Evolutionary conservation across 225 moss, liverwort and hornwort species (phyloP).

Genomic region (Thuidium tamariscinum): DNA sequence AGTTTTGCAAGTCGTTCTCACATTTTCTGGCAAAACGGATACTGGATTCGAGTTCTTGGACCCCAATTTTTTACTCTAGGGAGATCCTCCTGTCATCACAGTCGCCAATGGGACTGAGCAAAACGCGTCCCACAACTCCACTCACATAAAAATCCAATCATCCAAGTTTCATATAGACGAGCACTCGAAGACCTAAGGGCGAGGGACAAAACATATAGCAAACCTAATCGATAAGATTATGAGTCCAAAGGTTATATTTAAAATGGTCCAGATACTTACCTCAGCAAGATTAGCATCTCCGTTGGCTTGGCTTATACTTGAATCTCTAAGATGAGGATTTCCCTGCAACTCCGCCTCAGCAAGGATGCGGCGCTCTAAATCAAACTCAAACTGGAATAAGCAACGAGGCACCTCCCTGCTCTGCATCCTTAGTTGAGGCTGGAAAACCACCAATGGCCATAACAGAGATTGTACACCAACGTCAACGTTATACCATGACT

Average conservation of each 20-base stretch:
- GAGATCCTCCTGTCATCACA: constrained; percentile 18
- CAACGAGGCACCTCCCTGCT: constrained; percentile 83
- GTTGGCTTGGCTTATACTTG: constrained; percentile 33
- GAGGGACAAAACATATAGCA: not conserved
- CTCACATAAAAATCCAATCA: not conserved
- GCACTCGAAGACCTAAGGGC: not conserved
- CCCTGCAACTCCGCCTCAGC: constrained; percentile 67
- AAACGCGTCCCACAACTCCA: not conserved
- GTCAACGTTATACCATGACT: not conserved
- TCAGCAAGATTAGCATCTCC: constrained; percentile 39
- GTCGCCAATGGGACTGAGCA: constrained; percentile 19
- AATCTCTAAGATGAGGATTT: constrained; percentile 26
- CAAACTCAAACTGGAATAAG: constrained; percentile 89
- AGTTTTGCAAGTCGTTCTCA: constrained; percentile 4
- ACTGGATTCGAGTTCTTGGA: constrained; percentile 11
- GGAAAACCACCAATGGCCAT: not conserved
- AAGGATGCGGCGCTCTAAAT: constrained; percentile 86
- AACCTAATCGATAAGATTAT: not conserved
- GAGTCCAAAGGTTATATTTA: not conserved
- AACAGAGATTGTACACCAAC: not conserved
- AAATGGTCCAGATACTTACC: constrained; percentile 28
- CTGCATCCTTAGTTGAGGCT: constrained; percentile 66
- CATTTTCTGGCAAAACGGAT: constrained; percentile 15
- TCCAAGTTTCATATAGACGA: not conserved
- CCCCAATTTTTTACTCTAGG: constrained; percentile 4